Percentiles rank a stretch among this genome's conserved stretches.
phyloP scores from a whole-genome alignment of 345 rosid genomes.

The Erucastrum elatum region DNA sequence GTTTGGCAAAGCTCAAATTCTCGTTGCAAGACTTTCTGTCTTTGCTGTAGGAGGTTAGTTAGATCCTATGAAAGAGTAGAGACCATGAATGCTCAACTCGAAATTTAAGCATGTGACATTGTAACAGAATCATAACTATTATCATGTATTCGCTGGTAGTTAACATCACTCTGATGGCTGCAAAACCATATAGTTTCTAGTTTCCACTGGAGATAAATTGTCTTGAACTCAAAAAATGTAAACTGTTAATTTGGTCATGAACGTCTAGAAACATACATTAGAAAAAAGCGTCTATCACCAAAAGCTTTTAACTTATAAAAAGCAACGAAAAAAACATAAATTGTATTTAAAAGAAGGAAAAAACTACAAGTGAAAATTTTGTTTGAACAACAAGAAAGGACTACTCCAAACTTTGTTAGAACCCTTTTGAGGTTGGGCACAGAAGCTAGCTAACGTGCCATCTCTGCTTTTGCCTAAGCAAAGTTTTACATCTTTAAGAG shows the following conservation, averaged over 20 bases:
- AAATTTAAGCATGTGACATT: constrained; percentile 3
- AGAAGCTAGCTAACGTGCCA: constrained; percentile 8
- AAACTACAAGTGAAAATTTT: constrained; percentile 16
- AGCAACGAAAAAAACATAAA: constrained; percentile 20
- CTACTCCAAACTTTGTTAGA: constrained; percentile 26
- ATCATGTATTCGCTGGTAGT: not conserved
- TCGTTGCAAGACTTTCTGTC: not conserved
- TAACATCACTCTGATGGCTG: not conserved
- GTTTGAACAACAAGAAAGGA: constrained; percentile 27
- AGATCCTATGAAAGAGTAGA: not conserved
- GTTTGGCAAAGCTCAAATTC: constrained; percentile 6
- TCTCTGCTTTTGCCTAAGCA: constrained; percentile 19
- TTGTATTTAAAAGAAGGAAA: not conserved
- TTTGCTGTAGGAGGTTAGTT: not conserved
- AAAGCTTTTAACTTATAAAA: constrained; percentile 4
- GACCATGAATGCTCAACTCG: not conserved
- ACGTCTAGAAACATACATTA: constrained; percentile 34
- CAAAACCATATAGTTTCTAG: not conserved
- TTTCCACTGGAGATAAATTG: not conserved
- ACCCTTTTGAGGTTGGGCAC: constrained; percentile 24
- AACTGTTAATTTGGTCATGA: constrained; percentile 31
- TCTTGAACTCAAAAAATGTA: constrained; percentile 13
- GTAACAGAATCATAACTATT: not conserved
- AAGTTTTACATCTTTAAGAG: constrained; percentile 6
- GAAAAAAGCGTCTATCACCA: constrained; percentile 32